Conservation (phyloP, 78 protist species). For the Creolimax fragrantissima region DNA sequence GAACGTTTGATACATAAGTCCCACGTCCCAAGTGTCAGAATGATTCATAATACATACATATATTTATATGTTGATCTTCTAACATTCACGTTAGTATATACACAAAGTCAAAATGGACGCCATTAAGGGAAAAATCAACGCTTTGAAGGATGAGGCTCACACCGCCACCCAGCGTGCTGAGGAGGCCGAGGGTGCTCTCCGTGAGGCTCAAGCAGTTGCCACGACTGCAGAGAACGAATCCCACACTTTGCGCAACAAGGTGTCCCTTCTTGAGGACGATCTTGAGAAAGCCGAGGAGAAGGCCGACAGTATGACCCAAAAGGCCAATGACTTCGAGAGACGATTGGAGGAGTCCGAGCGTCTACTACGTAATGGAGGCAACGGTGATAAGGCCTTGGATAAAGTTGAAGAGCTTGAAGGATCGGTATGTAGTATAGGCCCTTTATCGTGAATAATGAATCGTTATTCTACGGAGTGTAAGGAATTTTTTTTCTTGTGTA, state of each 20-base stretch:
- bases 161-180: conserved; percentile 2
- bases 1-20: no score
- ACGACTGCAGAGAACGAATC: not conserved
- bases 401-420: not conserved
- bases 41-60: no score
- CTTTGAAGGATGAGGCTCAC: not conserved
- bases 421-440: not conserved
- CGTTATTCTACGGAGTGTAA: no score
- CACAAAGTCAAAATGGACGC: not conserved
- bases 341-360: not conserved
- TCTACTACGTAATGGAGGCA: not conserved
- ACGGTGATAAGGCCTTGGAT: not conserved
- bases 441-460: no score
- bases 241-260: not conserved
- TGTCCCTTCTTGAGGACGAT: not conserved
- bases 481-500: no score
- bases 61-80: no score
- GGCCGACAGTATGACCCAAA: not conserved
- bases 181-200: not conserved
- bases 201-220: not conserved
- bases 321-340: not conserved
- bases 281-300: not conserved
- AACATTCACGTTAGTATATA: not conserved
- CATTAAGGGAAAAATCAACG: not conserved
- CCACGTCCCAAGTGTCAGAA: no score